Percentiles rank a stretch among this genome's conserved stretches.
These are phyloP conservation scores for Curvularia lunata DNA, from an alignment of 2,329 filamentous ascomycete genomes.

Conservation along the genomic window DNA sequence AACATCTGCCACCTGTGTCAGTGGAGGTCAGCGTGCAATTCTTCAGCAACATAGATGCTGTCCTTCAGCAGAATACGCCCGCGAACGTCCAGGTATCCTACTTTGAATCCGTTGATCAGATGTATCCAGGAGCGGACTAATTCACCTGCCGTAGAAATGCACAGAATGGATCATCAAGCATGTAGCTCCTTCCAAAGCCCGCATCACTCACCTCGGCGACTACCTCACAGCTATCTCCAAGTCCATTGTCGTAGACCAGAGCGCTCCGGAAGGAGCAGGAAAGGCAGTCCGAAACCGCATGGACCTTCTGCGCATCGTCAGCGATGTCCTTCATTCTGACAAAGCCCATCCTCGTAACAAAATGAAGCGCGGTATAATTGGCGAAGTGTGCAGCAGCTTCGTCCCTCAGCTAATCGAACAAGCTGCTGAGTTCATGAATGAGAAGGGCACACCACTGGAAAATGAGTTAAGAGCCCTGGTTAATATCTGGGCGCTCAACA, in stretches of 20 bases:
- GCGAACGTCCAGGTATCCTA: conserved; percentile 45
- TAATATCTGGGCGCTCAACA: conserved; percentile 71
- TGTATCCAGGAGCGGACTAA: conserved; percentile 41
- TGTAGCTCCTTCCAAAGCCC: conserved; percentile 70
- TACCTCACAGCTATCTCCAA: conserved; percentile 74
- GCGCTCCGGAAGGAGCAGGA: conserved; percentile 49
- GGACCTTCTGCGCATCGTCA: conserved; percentile 78
- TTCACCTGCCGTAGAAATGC: conserved; percentile 68
- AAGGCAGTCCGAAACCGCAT: conserved; percentile 69
- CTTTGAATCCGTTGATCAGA: conserved; percentile 26
- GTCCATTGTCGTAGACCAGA: conserved; percentile 55
- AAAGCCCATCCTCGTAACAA: conserved; percentile 29
- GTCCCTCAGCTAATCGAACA: conserved; percentile 67
- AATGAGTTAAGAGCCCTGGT: conserved; percentile 66
- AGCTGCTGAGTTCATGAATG: conserved; percentile 61
- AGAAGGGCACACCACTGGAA: conserved; percentile 69
- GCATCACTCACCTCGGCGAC: conserved; percentile 73
- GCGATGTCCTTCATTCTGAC: conserved; percentile 70
- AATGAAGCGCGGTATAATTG: conserved; percentile 17
- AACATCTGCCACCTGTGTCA: conserved; percentile 28
- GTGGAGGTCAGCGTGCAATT: conserved; percentile 33
- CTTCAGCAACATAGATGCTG: conserved; percentile 35
- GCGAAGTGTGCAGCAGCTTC: conserved; percentile 57
- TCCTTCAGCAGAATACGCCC: conserved; percentile 36
- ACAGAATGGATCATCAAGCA: conserved; percentile 83